Percentiles rank a stretch among this genome's conserved stretches.
These are phyloP conservation scores for Magnolia officinalis DNA, from an alignment of 164 flowering plant genomes.

Conservation along the genomic window DNA sequence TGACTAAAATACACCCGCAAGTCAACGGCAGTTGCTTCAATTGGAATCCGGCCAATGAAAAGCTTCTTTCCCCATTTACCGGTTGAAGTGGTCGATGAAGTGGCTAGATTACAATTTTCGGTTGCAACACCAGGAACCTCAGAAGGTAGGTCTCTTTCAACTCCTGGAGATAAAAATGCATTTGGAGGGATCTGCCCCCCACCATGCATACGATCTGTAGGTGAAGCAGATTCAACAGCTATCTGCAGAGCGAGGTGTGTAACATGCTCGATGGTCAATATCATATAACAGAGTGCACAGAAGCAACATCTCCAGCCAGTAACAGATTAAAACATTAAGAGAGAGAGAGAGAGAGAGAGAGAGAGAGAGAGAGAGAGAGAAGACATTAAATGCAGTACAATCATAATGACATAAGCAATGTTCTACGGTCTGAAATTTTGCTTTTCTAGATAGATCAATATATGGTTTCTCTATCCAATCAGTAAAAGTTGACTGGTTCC, in stretches of 20 bases:
- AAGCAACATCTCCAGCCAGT: neutral
- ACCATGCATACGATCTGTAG: slow-evolving; percentile 14
- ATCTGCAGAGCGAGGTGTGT: slow-evolving; percentile 9
- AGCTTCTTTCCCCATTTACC: slow-evolving; percentile 23
- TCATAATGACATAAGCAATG: neutral
- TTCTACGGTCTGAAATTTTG: neutral
- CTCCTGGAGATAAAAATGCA: neutral
- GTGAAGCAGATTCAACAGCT: slow-evolving; percentile 25
- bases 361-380: too few species aligned
- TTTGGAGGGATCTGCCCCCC: slow-evolving; percentile 3
- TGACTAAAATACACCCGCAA: slow-evolving; percentile 23
- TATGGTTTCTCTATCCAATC: neutral
- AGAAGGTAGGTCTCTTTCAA: slow-evolving; percentile 9
- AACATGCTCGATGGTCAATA: neutral
- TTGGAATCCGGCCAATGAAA: slow-evolving; percentile 20
- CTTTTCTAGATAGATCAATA: neutral
- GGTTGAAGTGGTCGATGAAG: slow-evolving; percentile 6
- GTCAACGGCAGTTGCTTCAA: slow-evolving; percentile 23
- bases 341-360: too few species aligned
- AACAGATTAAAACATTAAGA: neutral
- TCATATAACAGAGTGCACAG: neutral
- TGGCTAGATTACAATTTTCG: slow-evolving; percentile 1
- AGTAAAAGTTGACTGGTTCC: too few species aligned
- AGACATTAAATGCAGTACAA: neutral
- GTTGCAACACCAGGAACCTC: slow-evolving; percentile 13